These are phyloP conservation scores for Didymella arachidicola DNA, from an alignment of 2,329 filamentous ascomycete species.

Conservation along the genomic window DNA sequence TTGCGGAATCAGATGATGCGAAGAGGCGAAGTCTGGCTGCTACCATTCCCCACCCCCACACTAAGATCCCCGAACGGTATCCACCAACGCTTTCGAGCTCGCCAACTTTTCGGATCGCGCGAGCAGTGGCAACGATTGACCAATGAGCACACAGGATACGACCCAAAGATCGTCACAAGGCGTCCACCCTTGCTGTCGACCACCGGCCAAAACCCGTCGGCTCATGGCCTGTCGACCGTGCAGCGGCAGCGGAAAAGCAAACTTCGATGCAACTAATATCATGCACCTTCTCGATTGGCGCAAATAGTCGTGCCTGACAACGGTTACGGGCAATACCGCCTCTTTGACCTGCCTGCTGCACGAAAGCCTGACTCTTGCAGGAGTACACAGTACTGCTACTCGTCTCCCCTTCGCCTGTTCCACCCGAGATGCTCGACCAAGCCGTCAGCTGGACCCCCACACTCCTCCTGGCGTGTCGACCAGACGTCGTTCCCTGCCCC, in stretches of 20 bases:
- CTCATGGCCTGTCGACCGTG: slow-evolving; percentile 27
- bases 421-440: slow-evolving; percentile 41
- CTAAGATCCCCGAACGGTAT: slow-evolving; percentile 43
- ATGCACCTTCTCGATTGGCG: slow-evolving; percentile 40
- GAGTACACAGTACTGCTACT: slow-evolving; percentile 32
- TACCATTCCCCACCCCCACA: slow-evolving; percentile 50
- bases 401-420: slow-evolving; percentile 42
- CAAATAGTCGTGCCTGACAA: slow-evolving; percentile 49
- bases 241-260: slow-evolving; percentile 43
- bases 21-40: slow-evolving; percentile 29
- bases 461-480: slow-evolving; percentile 29
- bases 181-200: slow-evolving; percentile 40
- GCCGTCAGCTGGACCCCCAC: slow-evolving; percentile 53
- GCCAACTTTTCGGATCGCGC: slow-evolving; percentile 45
- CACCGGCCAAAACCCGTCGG: slow-evolving; percentile 47
- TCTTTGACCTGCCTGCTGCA: slow-evolving; percentile 35
- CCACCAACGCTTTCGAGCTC: slow-evolving; percentile 45
- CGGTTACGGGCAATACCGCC: slow-evolving; percentile 42
- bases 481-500: slow-evolving; percentile 31
- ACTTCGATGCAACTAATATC: slow-evolving; percentile 37
- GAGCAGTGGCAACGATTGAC: slow-evolving; percentile 41
- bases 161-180: slow-evolving; percentile 50
- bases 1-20: slow-evolving; percentile 49
- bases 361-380: slow-evolving; percentile 38
- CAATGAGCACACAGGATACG: slow-evolving; percentile 38